Evolutionary conservation across 2,329 filamentous ascomycete species (phyloP).

Genomic region (Chaetomium globosum): DNA sequence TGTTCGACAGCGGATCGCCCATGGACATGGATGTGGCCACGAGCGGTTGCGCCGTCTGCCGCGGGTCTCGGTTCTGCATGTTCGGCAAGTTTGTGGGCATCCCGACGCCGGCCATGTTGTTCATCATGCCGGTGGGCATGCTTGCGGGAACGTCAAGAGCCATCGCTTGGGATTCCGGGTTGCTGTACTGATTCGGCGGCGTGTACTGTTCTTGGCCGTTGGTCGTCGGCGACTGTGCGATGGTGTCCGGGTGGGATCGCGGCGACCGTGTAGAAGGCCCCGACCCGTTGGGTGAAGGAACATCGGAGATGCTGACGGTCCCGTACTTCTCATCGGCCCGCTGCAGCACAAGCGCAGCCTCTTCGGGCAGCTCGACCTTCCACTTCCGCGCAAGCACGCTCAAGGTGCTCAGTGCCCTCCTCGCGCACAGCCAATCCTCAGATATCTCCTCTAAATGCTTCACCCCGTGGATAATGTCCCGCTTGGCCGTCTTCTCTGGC

Average conservation of each 20-base stretch:
- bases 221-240: conserved; percentile 32
- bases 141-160: conserved; percentile 35
- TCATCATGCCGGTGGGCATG: conserved; percentile 40
- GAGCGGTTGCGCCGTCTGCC: conserved; percentile 26
- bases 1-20: conserved; percentile 30
- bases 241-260: conserved; percentile 28
- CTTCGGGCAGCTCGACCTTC: conserved; percentile 82
- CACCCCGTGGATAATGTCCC: conserved; percentile 87
- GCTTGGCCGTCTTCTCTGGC: conserved; percentile 84
- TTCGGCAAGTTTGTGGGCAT: conserved; percentile 36
- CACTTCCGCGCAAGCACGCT: conserved; percentile 85
- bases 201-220: conserved; percentile 42
- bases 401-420: conserved; percentile 81
- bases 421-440: conserved; percentile 89
- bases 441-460: conserved; percentile 94
- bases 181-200: conserved; percentile 43
- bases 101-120: conserved; percentile 34
- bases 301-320: conserved; percentile 64
- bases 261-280: conserved; percentile 31
- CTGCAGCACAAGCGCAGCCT: conserved; percentile 74
- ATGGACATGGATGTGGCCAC: conserved; percentile 34
- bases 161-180: conserved; percentile 38
- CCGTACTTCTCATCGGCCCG: conserved; percentile 81
- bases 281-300: conserved; percentile 56
- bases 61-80: conserved; percentile 23